A percentile compares a stretch with the other conserved stretches of the same genome.
These are phyloP conservation scores for Collybia sp. DNA, from an alignment of 768 basidiomycete species.

Conservation along the genomic window DNA sequence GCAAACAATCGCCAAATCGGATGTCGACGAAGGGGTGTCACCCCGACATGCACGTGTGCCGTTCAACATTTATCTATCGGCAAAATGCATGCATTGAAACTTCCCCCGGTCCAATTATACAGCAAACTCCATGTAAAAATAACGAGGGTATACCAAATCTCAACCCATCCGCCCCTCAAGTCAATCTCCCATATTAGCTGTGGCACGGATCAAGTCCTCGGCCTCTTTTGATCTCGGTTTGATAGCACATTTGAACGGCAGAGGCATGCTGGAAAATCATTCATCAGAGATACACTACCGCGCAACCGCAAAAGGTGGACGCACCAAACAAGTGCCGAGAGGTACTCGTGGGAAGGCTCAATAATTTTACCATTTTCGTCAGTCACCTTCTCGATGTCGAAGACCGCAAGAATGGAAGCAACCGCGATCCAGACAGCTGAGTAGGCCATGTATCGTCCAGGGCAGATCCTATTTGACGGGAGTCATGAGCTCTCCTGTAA, in stretches of 20 bases:
- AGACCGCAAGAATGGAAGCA: constrained; percentile 3
- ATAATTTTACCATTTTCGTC: background rate
- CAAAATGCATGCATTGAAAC: too few relatives aligned
- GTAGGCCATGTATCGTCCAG: constrained; percentile 4
- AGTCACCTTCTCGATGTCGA: background rate
- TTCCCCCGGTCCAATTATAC: too few relatives aligned
- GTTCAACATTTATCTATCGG: too few relatives aligned
- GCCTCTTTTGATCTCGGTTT: constrained; percentile 2
- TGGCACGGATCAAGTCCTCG: background rate
- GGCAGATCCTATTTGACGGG: constrained; percentile 4
- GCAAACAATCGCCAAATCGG: too few relatives aligned
- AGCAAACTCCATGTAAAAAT: too few relatives aligned
- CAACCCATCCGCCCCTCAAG: too few relatives aligned
- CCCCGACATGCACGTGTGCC: too few relatives aligned
- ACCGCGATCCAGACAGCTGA: constrained; percentile 1
- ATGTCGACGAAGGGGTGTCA: too few relatives aligned
- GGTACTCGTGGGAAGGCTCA: background rate
- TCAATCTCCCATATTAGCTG: background rate
- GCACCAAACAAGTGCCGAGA: constrained; percentile 2
- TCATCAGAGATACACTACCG: background rate
- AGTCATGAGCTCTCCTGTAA: background rate
- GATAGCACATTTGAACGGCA: constrained; percentile 6
- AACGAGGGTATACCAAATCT: too few relatives aligned
- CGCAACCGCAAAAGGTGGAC: background rate
- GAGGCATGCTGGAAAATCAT: background rate